Evolutionary conservation across 306 rosid species (phyloP).

Genomic region (Carpinus viminea): DNA sequence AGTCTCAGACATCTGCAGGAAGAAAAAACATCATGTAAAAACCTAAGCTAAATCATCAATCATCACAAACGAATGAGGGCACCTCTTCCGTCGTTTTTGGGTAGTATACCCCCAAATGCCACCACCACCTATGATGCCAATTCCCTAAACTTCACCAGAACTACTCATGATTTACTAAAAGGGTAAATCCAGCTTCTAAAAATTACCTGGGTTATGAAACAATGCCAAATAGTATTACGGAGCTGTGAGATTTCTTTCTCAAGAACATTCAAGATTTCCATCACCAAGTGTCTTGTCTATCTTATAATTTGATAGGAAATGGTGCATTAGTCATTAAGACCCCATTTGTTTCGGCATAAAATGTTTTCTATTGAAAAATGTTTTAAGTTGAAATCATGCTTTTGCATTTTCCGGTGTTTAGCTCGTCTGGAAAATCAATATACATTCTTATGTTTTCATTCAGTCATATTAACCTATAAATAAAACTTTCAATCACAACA

Average conservation of each 20-base stretch:
- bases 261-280: background rate
- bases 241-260: background rate
- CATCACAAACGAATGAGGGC: background rate
- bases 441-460: too few relatives aligned
- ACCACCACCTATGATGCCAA: background rate
- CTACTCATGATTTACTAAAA: background rate
- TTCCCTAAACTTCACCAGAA: background rate
- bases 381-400: too few relatives aligned
- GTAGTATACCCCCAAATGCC: background rate
- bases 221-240: constrained; percentile 10
- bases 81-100: background rate
- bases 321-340: too few relatives aligned
- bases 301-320: too few relatives aligned
- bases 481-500: too few relatives aligned
- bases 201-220: constrained; percentile 12
- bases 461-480: too few relatives aligned
- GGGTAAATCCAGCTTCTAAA: constrained; percentile 2
- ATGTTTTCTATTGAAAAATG: too few relatives aligned
- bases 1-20: constrained; percentile 69
- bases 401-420: too few relatives aligned
- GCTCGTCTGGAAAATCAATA: too few relatives aligned
- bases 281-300: too few relatives aligned
- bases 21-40: constrained; percentile 28
- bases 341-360: too few relatives aligned
- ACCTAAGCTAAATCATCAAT: background rate